Base-by-base conservation (phyloP, 164 flowering plant genomes). In the Aristolochia fimbriata region DNA sequence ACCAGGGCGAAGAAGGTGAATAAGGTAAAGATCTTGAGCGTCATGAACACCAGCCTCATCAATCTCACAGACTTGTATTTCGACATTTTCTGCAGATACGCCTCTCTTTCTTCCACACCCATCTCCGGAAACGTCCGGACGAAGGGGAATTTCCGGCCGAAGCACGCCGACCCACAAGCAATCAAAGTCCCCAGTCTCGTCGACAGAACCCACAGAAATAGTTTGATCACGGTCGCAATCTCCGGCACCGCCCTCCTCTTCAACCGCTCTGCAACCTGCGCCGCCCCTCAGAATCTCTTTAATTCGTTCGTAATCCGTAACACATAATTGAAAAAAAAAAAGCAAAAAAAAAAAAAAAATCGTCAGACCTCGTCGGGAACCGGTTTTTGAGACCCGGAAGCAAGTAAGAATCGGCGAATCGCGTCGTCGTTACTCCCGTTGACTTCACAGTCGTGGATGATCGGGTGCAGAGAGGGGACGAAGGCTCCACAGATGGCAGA, bases 301-400 rank as follows among this genome's bases (percentile, higher is more conserved):
- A n/a, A 5, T 27, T 27, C 30, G 30, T 27, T 27, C 2, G 5
- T 27, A 27, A 27, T 27, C 30, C 5, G 30, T 2, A 27, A 27
- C 30, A 27, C 30, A 27, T 27, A 27, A 27, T 27, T 5, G 30
- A 27, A 27, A 27, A 5, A 2, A 27, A 37, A 10, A 3, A 27
- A 27, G 30, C 30, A 27, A 37, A 10, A 3, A 10, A 37, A 37
- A 5, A 37, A 37, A 7, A 37, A 30, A 3, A 27, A 22, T 55
- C 11, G n/a, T n/a, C n/a, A n/a, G n/a, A 81, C 89, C 87, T 86
- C 83, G 55, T 82, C 78, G 1, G 87, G 83, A 20, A 85, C 15
- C 0, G 83, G 63, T 10, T 60, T 20, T 25, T 52, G 47, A 54
- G 64, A 53, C 10, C 69, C 63, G 9, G 69, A 66, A 53, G 69